Evolutionary conservation across 805 yeast genomes (phyloP), one percentile per base, ranked within the genome.

Genomic region (Huiozyma naganishii): DNA sequence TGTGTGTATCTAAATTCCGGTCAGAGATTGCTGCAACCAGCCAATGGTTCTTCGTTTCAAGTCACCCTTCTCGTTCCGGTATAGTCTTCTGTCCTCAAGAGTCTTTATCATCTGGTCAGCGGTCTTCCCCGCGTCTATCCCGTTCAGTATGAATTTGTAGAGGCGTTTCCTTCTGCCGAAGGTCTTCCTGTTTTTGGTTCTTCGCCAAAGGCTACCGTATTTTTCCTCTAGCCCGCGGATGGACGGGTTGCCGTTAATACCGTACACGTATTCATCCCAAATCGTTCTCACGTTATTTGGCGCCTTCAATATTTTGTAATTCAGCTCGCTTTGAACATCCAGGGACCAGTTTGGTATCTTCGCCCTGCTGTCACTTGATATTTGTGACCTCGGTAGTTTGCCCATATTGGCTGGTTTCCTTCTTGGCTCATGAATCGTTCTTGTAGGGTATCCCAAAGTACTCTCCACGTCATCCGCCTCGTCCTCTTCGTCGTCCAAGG

Each of bases 161-260:
- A 63, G 47, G 36, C 66, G 52, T 44, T 64, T 64, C 36, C 70
- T 51, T 41, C 69, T 51, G 2, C 65, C 58, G 47, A 56, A 66
- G 8, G 60, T 64, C 53, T 57, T 66, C 35, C 57, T 58, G 50
- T 59, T 64, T 45, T 51, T 64, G 41, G 47, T 67, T 45, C 50
- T 55, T 49, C 73, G 55, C 74, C 74, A 69, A 32, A 64, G 59
- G 40, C 67, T 64, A 6, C 71, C 71, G 47, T 61, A 69, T 36
- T 58, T 59, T 28, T 62, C 62, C 42, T 69, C 72, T n/a, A 69
- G 54, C 12, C 58, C 58, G 43, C 62, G 59, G 11, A 69, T 64
- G 2, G 72, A 61, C 6, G 71, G 71, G n/a, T 54, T 52, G 1
- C 71, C 71, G 44, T 67, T 58, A 30, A 68, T 56, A 1, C 74